Base-by-base conservation (phyloP, 305 asterid species). In the Vinca major region DNA sequence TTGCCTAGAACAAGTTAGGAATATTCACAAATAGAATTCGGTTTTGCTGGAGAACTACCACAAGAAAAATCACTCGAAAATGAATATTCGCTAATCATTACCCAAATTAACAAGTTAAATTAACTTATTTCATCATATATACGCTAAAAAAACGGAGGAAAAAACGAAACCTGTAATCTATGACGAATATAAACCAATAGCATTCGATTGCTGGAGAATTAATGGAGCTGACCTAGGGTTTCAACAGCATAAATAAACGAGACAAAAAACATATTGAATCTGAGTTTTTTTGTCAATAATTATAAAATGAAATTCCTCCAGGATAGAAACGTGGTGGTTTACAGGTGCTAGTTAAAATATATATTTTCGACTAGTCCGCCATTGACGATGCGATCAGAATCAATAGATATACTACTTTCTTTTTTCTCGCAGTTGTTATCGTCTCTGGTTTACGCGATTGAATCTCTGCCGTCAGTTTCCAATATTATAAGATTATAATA, bases 311-410 rank as follows among this genome's bases (percentile, higher is more conserved):
- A 26, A 26, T 26, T 26, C 33, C 16, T 45, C 62, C 11, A 43
- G 45, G 39, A 41, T 55, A 54, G 65, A 55, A 68, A 68, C 53
- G 63, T 4, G 0, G 53, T 44, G 53, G 54, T 56, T 39, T 68
- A 41, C 65, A 45, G 71, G 41, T 13, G 63, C 9, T 56, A 65
- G 7, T 21, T 43, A 41, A 20, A 55, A 56, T 19, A 41, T 12
- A 55, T 9, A 21, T 26, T 47, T 69, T 58, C 66, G 60, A 47
- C 73, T 48, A 69, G 13, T 68, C 73, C 66, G 73, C 66, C 73
- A 69, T 58, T 6, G 19, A 10, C 60, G 50, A 69, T 36, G 60
- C n/a, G 13, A 47, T 3, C 26, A 56, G 49, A 58, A 33, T 58
- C 66, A 33, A 9, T 44, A 44, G 33, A 58, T 57, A 57, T 57